Base-by-base conservation (phyloP, 768 basidiomycete species). In the Tylopilus rubrobrunneus region DNA sequence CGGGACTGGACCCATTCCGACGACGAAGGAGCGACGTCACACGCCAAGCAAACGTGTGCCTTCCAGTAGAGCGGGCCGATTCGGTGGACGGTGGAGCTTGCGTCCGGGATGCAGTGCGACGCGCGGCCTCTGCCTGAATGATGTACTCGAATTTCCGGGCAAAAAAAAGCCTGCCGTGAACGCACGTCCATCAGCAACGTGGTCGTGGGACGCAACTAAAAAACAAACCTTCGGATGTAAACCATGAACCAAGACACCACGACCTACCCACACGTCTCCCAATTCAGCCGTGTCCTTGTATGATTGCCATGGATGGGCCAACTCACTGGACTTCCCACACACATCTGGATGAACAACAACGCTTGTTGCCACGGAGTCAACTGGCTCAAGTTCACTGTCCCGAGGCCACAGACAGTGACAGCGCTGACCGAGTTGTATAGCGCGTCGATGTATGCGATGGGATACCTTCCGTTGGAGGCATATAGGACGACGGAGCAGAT, bases 231-330 rank as follows among this genome's bases (percentile, higher is more conserved):
- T 53, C 92, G 79, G 54, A 86, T 79, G 53, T 84, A 80, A 27
- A 96, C 90, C 69, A 90, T 88, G 53, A 91, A 75, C 86, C 91
- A 90, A 0, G 90, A 91, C 7, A 93, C 81, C 14, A 84, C 62
- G 37, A 92, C 82, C 85, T 92, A 48, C n/a, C 39, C 12, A 46
- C 23, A 39, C 40, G 19, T 10, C 40, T 14, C 8, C 9, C 12
- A 12, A 5, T 31, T 33, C 27, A 37, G 5, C 5, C 19, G 17
- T 27, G 9, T 25, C 36, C 25, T 33, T 19, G 31, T 25, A 25
- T 23, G 33, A 25, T 14, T 4, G 4, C 33, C 27, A 7, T 11
- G 44, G 23, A 48, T 45, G 14, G 36, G 36, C n/a, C 23, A 19
- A 76, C 86, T 64, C 57, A 90, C 89, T 34, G 85, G 85, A 58